Evolutionary conservation across 2,329 filamentous ascomycete genomes (phyloP).

Genomic region (Ceratocystis huliohia): DNA sequence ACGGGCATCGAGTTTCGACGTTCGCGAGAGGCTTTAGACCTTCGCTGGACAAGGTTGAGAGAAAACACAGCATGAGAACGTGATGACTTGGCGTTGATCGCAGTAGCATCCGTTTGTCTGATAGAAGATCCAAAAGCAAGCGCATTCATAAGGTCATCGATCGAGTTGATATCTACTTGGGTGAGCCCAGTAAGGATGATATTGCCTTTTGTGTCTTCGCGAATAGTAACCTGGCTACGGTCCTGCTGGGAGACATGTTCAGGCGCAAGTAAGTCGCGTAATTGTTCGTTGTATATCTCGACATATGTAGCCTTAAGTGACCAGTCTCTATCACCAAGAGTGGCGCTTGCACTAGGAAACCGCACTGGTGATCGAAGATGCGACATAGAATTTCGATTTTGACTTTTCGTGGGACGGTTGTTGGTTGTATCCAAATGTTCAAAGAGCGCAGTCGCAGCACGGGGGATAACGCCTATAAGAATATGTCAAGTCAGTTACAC

Average conservation of each 20-base stretch:
- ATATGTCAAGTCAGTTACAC: slow-evolving; percentile 12
- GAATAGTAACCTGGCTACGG: slow-evolving; percentile 70
- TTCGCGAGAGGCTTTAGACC: slow-evolving; percentile 50
- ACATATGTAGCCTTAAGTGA: slow-evolving; percentile 88
- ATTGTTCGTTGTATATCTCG: slow-evolving; percentile 94
- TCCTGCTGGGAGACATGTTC: slow-evolving; percentile 59
- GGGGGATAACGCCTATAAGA: slow-evolving; percentile 72
- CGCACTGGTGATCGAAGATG: slow-evolving; percentile 69
- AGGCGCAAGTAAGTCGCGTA: slow-evolving; percentile 76
- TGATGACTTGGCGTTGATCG: slow-evolving; percentile 94
- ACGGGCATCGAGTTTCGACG: slow-evolving; percentile 80
- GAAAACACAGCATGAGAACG: slow-evolving; percentile 97
- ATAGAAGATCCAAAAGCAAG: slow-evolving; percentile 88
- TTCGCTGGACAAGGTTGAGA: slow-evolving; percentile 81
- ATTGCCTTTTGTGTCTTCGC: slow-evolving; percentile 86
- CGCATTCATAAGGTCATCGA: slow-evolving; percentile 79
- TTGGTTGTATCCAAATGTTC: slow-evolving; percentile 60
- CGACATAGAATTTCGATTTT: slow-evolving; percentile 55
- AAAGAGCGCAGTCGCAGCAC: slow-evolving; percentile 75
- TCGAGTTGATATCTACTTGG: slow-evolving; percentile 77
- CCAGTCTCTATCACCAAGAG: slow-evolving; percentile 64
- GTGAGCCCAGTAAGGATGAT: slow-evolving; percentile 85
- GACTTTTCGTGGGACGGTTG: slow-evolving; percentile 35
- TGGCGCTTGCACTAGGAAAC: slow-evolving; percentile 44
- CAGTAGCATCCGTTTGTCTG: slow-evolving; percentile 90